These are phyloP conservation scores for Wickerhamomyces kurtzmanii DNA, from an alignment of 805 yeast genomes.

Conservation along the genomic window DNA sequence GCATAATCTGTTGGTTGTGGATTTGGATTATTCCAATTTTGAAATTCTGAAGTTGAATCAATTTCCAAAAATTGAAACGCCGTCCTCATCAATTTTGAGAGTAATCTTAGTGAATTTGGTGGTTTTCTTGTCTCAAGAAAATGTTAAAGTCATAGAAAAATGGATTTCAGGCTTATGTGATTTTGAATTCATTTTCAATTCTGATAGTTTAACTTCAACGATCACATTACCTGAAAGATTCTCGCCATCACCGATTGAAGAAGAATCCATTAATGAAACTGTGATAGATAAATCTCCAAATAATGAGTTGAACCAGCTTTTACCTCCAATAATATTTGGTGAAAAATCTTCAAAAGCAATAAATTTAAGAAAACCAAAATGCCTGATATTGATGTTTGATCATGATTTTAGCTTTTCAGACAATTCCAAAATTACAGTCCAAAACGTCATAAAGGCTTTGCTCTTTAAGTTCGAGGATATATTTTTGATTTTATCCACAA, in stretches of 20 bases:
- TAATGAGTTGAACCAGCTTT: too few species aligned
- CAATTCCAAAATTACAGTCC: slow-evolving; percentile 4
- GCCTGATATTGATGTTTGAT: slow-evolving; percentile 10
- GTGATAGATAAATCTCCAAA: too few species aligned
- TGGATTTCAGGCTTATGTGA: slow-evolving; percentile 31
- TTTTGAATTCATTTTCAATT: slow-evolving; percentile 18
- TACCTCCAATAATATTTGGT: slow-evolving; percentile 11
- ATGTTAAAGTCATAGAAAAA: slow-evolving; percentile 23
- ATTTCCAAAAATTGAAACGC: slow-evolving; percentile 9
- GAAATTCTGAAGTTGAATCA: slow-evolving; percentile 2
- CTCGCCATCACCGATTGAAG: not conserved
- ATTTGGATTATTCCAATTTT: slow-evolving; percentile 3
- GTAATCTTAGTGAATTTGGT: slow-evolving; percentile 10
- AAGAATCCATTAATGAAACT: too few species aligned
- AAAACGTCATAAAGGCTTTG: slow-evolving; percentile 13
- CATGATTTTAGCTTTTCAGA: slow-evolving; percentile 5
- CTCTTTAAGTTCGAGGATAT: slow-evolving; percentile 6
- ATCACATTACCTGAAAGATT: slow-evolving; percentile 16
- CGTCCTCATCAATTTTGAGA: slow-evolving; percentile 11
- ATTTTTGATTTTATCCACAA: slow-evolving; percentile 7
- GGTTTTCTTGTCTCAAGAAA: slow-evolving; percentile 16
- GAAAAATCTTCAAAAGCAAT: not conserved
- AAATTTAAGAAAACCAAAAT: slow-evolving; percentile 4
- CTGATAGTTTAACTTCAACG: slow-evolving; percentile 20
- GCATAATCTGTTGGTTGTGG: slow-evolving; percentile 8